These are phyloP conservation scores for Funneliformis mosseae DNA, from an alignment of 192 early-diverging fungal species.

Conservation along the genomic window DNA sequence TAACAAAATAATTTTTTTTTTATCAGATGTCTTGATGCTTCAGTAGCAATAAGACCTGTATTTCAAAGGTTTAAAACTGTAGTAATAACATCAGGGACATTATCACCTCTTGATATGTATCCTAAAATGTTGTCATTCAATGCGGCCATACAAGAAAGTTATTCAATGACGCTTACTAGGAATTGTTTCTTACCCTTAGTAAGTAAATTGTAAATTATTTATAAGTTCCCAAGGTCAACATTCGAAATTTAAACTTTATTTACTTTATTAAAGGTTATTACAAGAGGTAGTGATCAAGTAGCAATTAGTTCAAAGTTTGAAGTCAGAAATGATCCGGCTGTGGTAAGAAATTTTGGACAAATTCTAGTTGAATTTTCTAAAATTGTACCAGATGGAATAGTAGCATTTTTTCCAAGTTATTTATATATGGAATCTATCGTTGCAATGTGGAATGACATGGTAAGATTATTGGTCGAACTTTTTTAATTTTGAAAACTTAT, in stretches of 20 bases:
- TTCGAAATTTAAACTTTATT: neutral
- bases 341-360: constrained; percentile 98
- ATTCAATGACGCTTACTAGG: constrained; percentile 94
- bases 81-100: constrained; percentile 98
- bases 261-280: constrained; percentile 66
- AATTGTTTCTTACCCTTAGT: constrained; percentile 96
- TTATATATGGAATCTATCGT: constrained; percentile 99
- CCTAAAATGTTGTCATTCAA: constrained; percentile 91
- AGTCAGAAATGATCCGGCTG: constrained; percentile 97
- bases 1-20: constrained; percentile 9
- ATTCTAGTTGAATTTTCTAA: constrained; percentile 94
- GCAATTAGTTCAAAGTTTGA: constrained; percentile 98
- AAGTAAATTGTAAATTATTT: neutral
- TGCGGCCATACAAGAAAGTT: constrained; percentile 88
- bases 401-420: constrained; percentile 98
- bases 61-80: constrained; percentile 96
- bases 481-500: neutral
- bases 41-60: constrained; percentile 94
- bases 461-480: constrained; percentile 39
- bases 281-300: constrained; percentile 97
- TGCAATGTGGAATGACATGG: constrained; percentile 97
- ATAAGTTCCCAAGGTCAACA: neutral
- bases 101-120: constrained; percentile 98
- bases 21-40: constrained; percentile 88
- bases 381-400: constrained; percentile 94